These are phyloP conservation scores for Hypoxylon rubiginosum DNA, from an alignment of 2,329 filamentous ascomycete species.

Conservation along the genomic window DNA sequence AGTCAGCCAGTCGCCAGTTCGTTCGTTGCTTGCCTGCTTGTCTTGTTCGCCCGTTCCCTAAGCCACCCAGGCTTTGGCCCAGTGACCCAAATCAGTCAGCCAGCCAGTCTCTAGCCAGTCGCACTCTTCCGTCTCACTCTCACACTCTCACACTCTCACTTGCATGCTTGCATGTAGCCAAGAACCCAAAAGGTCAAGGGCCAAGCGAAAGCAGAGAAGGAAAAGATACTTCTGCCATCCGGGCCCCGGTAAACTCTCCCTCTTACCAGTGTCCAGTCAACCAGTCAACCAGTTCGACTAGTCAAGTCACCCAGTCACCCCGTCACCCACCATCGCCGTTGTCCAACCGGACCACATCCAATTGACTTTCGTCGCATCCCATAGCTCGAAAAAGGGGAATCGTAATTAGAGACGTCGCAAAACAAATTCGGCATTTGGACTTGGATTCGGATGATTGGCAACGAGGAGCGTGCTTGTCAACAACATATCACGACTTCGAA, in stretches of 20 bases:
- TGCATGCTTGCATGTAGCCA: neutral
- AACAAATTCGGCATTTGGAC: conserved; percentile 23
- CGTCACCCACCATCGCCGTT: conserved; percentile 26
- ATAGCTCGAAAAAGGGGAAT: conserved; percentile 30
- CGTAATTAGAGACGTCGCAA: conserved; percentile 28
- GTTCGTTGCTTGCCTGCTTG: too few species aligned
- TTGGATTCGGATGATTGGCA: conserved; percentile 36
- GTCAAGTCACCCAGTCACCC: neutral
- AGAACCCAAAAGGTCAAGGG: neutral
- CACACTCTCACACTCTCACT: conserved; percentile 2
- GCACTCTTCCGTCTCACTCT: neutral
- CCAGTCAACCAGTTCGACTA: conserved; percentile 3
- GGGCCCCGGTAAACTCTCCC: conserved; percentile 38
- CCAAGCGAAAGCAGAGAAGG: neutral
- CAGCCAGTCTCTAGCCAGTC: neutral
- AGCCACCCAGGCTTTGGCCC: neutral
- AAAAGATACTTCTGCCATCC: conserved; percentile 39
- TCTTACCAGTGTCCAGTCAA: conserved; percentile 29
- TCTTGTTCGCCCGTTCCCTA: neutral
- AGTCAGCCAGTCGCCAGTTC: neutral
- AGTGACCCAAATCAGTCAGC: neutral
- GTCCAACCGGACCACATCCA: conserved; percentile 40
- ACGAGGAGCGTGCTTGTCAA: conserved; percentile 27
- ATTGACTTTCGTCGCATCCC: conserved; percentile 43
- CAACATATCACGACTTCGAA: conserved; percentile 24